Evolutionary conservation across 345 rosid species (phyloP).

Genomic region (Microthlaspi erraticum): DNA sequence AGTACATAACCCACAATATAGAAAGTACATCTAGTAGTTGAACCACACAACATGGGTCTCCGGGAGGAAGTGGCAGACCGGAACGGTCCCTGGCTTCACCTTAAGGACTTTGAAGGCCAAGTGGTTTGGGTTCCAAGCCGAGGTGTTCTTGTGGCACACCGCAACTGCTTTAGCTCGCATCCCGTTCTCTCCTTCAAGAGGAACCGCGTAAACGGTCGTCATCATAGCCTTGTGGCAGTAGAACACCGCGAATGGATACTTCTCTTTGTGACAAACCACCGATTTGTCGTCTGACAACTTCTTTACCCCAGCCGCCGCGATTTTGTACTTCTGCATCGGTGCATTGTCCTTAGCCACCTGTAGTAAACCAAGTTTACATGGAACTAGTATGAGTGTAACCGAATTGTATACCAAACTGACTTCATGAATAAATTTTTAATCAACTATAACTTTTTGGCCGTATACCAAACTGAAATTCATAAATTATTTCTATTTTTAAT

Average conservation of each 20-base stretch:
- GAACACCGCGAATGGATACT: constrained; percentile 76
- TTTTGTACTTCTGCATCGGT: constrained; percentile 57
- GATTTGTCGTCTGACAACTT: constrained; percentile 51
- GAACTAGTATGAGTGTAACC: not conserved
- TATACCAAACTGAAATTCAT: not conserved
- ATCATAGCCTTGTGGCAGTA: constrained; percentile 71
- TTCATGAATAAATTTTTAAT: no score
- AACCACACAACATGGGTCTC: constrained; percentile 75
- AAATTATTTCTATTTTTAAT: no score
- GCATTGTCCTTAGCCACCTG: constrained; percentile 42
- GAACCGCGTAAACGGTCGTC: constrained; percentile 62
- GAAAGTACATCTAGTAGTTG: constrained; percentile 41
- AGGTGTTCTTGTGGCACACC: constrained; percentile 83
- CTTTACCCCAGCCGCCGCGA: constrained; percentile 49
- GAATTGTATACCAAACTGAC: not conserved
- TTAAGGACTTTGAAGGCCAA: constrained; percentile 78
- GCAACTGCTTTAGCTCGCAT: constrained; percentile 68
- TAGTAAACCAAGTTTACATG: not conserved
- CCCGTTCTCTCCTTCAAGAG: constrained; percentile 68
- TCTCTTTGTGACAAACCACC: constrained; percentile 85
- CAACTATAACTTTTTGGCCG: no score
- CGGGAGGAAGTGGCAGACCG: constrained; percentile 85
- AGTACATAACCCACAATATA: constrained; percentile 30
- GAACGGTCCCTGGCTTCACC: constrained; percentile 72
- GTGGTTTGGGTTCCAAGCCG: constrained; percentile 86